Base-by-base conservation (phyloP, 2,329 filamentous ascomycete genomes). In the Dendrostoma leiphaemia region DNA sequence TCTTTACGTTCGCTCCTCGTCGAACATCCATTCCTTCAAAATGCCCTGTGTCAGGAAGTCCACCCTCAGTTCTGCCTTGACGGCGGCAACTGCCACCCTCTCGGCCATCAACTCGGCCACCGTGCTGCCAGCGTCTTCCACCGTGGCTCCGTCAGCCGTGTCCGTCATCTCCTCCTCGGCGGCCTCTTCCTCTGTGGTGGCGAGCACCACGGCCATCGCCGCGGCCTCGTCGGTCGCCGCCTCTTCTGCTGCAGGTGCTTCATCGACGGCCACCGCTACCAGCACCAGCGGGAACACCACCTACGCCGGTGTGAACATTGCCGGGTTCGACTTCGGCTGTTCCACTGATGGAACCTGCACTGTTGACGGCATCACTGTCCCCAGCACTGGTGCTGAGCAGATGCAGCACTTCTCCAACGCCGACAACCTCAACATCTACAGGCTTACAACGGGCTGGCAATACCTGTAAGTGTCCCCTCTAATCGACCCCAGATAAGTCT, bases 401-500 rank as follows among this genome's bases (percentile, higher is more conserved):
- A 82, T 84, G 73, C 69, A 78, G 51, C 82, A 85, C 61, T 85
- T 84, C 59, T 70, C 76, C 50, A 72, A 72, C 13, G 73, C 79
- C 41, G 75, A 80, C 61, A 71, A 73, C 45, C 69, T 85, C 50
- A 84, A 84, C 62, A 69, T 81, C 34, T 79, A 84, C 65, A 77
- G 82, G 34, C 70, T 86, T 8, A 61, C 81, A 1, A 75, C 82
- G 1, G 72, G 73, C 15, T 82, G 79, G 79, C 78, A 82, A 63
- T 80, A 71, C 55, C 71, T 82, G n/a, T n/a, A n/a, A n/a, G n/a
- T n/a, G n/a, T n/a, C n/a, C n/a, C n/a, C n/a, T n/a, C n/a, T n/a
- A n/a, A n/a, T n/a, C n/a, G n/a, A n/a, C n/a, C n/a, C n/a, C n/a
- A n/a, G n/a, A n/a, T n/a, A n/a, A n/a, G n/a, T n/a, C n/a, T n/a